Conservation (phyloP, 2,329 filamentous ascomycete species). For the Colletotrichum costaricense region DNA sequence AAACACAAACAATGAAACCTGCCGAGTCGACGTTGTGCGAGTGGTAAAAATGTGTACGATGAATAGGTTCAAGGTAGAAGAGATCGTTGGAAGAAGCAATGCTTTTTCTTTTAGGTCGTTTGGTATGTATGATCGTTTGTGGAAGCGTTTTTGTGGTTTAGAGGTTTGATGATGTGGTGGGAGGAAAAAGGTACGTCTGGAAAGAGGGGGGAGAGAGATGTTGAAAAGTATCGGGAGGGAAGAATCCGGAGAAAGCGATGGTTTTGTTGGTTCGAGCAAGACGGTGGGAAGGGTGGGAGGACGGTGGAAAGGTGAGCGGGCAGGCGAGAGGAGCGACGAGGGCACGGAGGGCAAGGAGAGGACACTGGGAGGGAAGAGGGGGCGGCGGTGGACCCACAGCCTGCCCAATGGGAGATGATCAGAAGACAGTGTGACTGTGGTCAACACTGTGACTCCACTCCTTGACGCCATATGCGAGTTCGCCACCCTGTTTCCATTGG, state of each 20-base stretch:
- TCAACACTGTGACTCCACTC: slow-evolving; percentile 25
- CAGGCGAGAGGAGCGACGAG: slow-evolving; percentile 32
- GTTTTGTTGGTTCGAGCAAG: slow-evolving; percentile 36
- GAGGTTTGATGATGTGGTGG: slow-evolving; percentile 3
- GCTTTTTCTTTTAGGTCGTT: slow-evolving; percentile 7
- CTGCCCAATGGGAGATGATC: slow-evolving; percentile 32
- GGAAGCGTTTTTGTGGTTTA: neutral
- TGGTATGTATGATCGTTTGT: slow-evolving; percentile 2
- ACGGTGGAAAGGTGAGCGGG: slow-evolving; percentile 20
- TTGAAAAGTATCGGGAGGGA: slow-evolving; percentile 32
- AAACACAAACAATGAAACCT: slow-evolving; percentile 35
- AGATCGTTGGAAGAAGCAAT: neutral
- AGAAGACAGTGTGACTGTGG: slow-evolving; percentile 15
- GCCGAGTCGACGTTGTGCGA: slow-evolving; percentile 34
- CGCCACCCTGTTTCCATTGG: slow-evolving; percentile 36
- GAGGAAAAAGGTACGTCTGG: slow-evolving; percentile 23
- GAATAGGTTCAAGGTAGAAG: neutral
- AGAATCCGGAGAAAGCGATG: slow-evolving; percentile 34
- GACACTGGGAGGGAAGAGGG: slow-evolving; percentile 13
- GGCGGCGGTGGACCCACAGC: slow-evolving; percentile 18
- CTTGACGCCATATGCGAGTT: slow-evolving; percentile 37
- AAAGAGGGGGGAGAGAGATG: slow-evolving; percentile 29
- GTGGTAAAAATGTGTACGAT: neutral
- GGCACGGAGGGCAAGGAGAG: slow-evolving; percentile 34
- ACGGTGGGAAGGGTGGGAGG: slow-evolving; percentile 29